Percentiles rank a stretch among this genome's conserved stretches.
phyloP scores from a whole-genome alignment of 768 basidiomycete genomes.

The Tubosaeta brunneosetosa region DNA sequence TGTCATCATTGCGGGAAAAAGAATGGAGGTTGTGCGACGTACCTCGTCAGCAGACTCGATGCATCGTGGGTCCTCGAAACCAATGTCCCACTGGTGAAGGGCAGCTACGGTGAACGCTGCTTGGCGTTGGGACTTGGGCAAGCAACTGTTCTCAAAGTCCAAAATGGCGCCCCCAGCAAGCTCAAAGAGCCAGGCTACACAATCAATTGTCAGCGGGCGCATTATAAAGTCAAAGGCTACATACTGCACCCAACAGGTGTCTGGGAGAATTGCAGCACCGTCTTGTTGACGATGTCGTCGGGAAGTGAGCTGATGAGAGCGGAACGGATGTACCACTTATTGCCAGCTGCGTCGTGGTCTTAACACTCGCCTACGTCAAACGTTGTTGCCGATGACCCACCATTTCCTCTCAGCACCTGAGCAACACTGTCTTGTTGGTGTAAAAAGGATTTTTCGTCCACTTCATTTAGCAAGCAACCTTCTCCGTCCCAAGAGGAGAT shows the following conservation, averaged over 20 bases:
- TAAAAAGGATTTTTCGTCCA: conserved; percentile 84
- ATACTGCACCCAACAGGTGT: conserved; percentile 89
- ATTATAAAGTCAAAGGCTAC: conserved; percentile 29
- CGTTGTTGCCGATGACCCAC: conserved; percentile 34
- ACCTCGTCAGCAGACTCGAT: conserved; percentile 80
- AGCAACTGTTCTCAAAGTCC: conserved; percentile 68
- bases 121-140: conserved; percentile 75
- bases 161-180: conserved; percentile 75
- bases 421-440: conserved; percentile 91
- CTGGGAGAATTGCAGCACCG: conserved; percentile 74
- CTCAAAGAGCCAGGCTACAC: conserved; percentile 86
- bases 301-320: conserved; percentile 78
- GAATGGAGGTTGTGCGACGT: conserved; percentile 10
- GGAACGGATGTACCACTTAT: conserved; percentile 91
- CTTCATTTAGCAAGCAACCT: conserved; percentile 80
- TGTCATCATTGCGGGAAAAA: conserved; percentile 2
- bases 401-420: conserved; percentile 81
- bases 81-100: conserved; percentile 90
- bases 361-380: background rate
- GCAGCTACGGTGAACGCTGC: conserved; percentile 84
- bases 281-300: conserved; percentile 81
- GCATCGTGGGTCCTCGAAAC: conserved; percentile 75
- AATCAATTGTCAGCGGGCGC: conserved; percentile 1
- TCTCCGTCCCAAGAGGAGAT: conserved; percentile 90
- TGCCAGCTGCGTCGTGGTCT: conserved; percentile 46